A percentile compares a stretch with the other conserved stretches of the same genome.
These are phyloP conservation scores for Yamadazyma atmosphaerica DNA, from an alignment of 1,139 yeast species.

Conservation along the genomic window DNA sequence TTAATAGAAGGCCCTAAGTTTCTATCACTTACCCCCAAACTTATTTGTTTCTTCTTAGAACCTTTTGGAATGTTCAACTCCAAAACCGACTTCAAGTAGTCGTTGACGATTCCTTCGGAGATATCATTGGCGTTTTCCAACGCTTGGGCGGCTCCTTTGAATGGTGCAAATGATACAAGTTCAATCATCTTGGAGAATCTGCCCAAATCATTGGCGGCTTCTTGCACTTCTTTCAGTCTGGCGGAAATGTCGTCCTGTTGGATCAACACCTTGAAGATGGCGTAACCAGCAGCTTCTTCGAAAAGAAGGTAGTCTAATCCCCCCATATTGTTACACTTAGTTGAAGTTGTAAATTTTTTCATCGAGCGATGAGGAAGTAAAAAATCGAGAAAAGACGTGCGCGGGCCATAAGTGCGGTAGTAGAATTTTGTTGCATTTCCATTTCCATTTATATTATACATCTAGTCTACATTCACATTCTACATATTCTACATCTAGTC, in stretches of 20 bases:
- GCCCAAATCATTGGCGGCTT: conserved; percentile 82
- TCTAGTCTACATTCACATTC: too few relatives aligned
- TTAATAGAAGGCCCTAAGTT: conserved; percentile 96
- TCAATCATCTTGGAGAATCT: conserved; percentile 91
- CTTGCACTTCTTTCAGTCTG: conserved; percentile 91
- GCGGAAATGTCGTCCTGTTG: conserved; percentile 96
- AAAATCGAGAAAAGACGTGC: neutral
- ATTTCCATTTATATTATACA: too few relatives aligned
- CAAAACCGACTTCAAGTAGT: conserved; percentile 82
- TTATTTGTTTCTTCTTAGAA: conserved; percentile 62
- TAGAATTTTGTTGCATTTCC: too few relatives aligned
- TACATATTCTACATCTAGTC: neutral
- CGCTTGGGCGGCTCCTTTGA: conserved; percentile 99
- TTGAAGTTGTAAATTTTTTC: neutral
- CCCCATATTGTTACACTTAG: conserved; percentile 35
- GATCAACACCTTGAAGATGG: conserved; percentile 87
- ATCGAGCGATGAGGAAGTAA: neutral
- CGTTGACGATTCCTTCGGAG: conserved; percentile 95
- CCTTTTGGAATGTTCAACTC: conserved; percentile 92
- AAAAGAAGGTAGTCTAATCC: conserved; percentile 89
- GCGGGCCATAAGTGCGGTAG: too few relatives aligned
- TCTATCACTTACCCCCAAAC: conserved; percentile 89
- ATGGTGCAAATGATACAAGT: conserved; percentile 94
- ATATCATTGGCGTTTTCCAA: conserved; percentile 97
- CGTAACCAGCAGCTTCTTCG: conserved; percentile 99